Evolutionary conservation across 2,329 filamentous ascomycete species (phyloP).

Genomic region (Domatiomyces globalis): DNA sequence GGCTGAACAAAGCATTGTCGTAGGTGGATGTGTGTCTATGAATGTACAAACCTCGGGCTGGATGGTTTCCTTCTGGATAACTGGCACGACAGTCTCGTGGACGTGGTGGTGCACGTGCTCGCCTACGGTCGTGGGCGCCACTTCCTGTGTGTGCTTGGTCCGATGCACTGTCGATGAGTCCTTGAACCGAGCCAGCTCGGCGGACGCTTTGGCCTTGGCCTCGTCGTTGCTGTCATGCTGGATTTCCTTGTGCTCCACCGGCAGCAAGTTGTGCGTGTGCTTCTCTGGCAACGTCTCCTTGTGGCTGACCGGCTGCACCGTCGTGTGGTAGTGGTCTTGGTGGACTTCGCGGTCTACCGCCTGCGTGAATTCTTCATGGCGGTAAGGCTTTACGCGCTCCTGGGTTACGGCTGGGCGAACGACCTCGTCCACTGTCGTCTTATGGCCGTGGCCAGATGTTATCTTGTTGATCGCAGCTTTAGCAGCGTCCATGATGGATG

Average conservation of each 20-base stretch:
- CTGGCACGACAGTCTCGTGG: slow-evolving; percentile 56
- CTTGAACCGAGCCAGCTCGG: slow-evolving; percentile 42
- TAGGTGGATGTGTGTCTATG: slow-evolving; percentile 25
- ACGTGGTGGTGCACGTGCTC: slow-evolving; percentile 49
- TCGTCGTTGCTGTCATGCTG: slow-evolving; percentile 45
- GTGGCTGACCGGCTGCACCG: slow-evolving; percentile 49
- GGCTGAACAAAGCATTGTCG: slow-evolving; percentile 15
- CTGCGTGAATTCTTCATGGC: slow-evolving; percentile 47
- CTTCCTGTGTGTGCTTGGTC: slow-evolving; percentile 36
- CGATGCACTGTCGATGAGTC: slow-evolving; percentile 35
- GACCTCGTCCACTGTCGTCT: slow-evolving; percentile 56
- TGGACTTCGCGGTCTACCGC: slow-evolving; percentile 56
- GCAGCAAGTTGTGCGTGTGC: slow-evolving; percentile 45
- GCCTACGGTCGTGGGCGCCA: slow-evolving; percentile 39
- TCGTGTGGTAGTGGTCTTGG: slow-evolving; percentile 59
- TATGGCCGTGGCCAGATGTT: slow-evolving; percentile 46
- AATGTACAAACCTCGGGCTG: slow-evolving; percentile 25
- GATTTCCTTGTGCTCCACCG: slow-evolving; percentile 46
- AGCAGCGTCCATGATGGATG: slow-evolving; percentile 46
- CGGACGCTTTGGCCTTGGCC: slow-evolving; percentile 34
- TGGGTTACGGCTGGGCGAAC: slow-evolving; percentile 47
- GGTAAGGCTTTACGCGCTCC: slow-evolving; percentile 45
- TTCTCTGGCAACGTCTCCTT: slow-evolving; percentile 46
- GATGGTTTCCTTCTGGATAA: slow-evolving; percentile 55
- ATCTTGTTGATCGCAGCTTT: slow-evolving; percentile 49